Conservation (phyloP, 129 eudicot genomes). For the Lactuca saligna region DNA sequence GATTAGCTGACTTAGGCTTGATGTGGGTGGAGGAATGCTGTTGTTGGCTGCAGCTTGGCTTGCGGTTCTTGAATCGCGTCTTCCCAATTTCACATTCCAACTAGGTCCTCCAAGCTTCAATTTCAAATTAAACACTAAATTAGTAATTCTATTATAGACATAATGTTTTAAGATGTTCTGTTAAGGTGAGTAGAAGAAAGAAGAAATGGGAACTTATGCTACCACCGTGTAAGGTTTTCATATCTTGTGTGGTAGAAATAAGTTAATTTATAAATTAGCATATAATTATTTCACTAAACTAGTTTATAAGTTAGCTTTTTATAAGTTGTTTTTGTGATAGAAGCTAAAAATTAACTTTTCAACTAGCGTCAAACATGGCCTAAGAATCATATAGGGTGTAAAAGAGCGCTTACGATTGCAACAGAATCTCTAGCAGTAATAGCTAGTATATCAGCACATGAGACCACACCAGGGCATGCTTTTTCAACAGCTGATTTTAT, state of each 20-base stretch:
- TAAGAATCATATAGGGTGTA: too few relatives aligned
- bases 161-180: background rate
- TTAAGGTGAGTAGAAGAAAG: background rate
- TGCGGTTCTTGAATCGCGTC: conserved; percentile 85
- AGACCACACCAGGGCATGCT: conserved; percentile 86
- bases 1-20: conserved; percentile 56
- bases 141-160: background rate
- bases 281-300: too few relatives aligned
- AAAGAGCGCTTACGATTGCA: conserved; percentile 42
- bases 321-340: too few relatives aligned
- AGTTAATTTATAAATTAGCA: too few relatives aligned
- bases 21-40: conserved; percentile 77
- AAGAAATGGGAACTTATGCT: too few relatives aligned
- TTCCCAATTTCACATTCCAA: conserved; percentile 82
- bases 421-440: conserved; percentile 79
- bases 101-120: conserved; percentile 84
- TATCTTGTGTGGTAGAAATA: too few relatives aligned
- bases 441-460: conserved; percentile 88
- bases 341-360: too few relatives aligned
- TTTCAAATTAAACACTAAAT: background rate
- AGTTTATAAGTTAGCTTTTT: too few relatives aligned
- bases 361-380: too few relatives aligned
- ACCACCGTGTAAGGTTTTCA: too few relatives aligned
- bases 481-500: conserved; percentile 75
- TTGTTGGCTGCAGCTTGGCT: conserved; percentile 73